Conservation (phyloP, 805 yeast species). For the Candida arabinofermentans region DNA sequence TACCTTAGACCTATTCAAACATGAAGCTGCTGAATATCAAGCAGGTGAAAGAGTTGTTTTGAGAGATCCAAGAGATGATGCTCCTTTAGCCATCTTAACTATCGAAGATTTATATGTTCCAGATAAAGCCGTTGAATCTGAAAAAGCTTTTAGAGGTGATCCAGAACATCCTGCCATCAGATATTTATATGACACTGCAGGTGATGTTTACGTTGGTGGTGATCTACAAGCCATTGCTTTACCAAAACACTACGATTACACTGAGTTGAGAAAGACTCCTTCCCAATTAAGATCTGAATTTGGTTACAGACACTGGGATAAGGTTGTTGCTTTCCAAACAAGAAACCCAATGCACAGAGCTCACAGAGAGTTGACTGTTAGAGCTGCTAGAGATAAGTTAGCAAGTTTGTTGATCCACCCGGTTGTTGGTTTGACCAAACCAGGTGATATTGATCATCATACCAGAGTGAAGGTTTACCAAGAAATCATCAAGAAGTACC, state of each 20-base stretch:
- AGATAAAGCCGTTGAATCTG: slow-evolving; percentile 74
- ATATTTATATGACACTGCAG: slow-evolving; percentile 68
- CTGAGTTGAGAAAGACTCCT: slow-evolving; percentile 84
- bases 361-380: slow-evolving; percentile 90
- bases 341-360: slow-evolving; percentile 99
- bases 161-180: slow-evolving; percentile 92
- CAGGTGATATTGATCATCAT: slow-evolving; percentile 97
- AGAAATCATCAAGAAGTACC: slow-evolving; percentile 88
- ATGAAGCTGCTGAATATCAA: slow-evolving; percentile 41
- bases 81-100: slow-evolving; percentile 76
- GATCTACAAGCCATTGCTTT: slow-evolving; percentile 74
- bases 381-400: slow-evolving; percentile 92
- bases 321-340: slow-evolving; percentile 95
- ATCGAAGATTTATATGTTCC: slow-evolving; percentile 78
- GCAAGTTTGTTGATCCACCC: slow-evolving; percentile 91
- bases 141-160: slow-evolving; percentile 90
- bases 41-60: slow-evolving; percentile 65
- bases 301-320: slow-evolving; percentile 73
- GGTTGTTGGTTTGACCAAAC: slow-evolving; percentile 94
- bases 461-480: slow-evolving; percentile 95
- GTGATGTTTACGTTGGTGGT: slow-evolving; percentile 88
- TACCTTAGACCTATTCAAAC: slow-evolving; percentile 68
- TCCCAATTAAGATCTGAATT: slow-evolving; percentile 86
- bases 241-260: slow-evolving; percentile 88
- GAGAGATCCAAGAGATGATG: slow-evolving; percentile 77